Evolutionary conservation across 176 grass and related monocot species (phyloP).

Genomic region (Hordeum vulgare): DNA sequence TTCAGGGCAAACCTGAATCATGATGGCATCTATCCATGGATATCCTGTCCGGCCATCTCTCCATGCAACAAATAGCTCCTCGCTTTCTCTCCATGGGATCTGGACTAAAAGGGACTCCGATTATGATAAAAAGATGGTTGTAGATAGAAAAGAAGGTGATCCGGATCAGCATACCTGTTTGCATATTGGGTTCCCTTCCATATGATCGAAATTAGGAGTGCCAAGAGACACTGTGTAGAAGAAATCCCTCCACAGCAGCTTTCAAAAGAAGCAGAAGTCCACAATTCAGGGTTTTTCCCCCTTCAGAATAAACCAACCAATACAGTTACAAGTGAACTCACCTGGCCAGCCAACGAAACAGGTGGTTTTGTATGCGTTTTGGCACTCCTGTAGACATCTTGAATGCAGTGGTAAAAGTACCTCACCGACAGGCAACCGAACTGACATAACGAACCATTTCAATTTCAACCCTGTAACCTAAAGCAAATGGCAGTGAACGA

Average conservation of each 20-base stretch:
- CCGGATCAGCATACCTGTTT: slow-evolving; percentile 44
- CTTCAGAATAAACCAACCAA: not conserved
- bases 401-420: slow-evolving; percentile 83
- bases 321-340: not conserved
- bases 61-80: slow-evolving; percentile 71
- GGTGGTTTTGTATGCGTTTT: slow-evolving; percentile 79
- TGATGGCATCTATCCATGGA: slow-evolving; percentile 97
- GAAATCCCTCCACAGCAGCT: slow-evolving; percentile 27
- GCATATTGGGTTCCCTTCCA: slow-evolving; percentile 86
- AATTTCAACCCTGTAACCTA: not conserved
- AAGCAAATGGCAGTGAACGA: not conserved
- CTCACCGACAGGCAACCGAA: slow-evolving; percentile 88
- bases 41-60: slow-evolving; percentile 79
- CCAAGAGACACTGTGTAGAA: slow-evolving; percentile 86
- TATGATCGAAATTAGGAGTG: slow-evolving; percentile 76
- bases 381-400: slow-evolving; percentile 52
- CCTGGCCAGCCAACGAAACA: slow-evolving; percentile 54
- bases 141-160: not conserved
- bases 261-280: slow-evolving; percentile 2
- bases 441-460: slow-evolving; percentile 24
- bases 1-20: slow-evolving; percentile 69
- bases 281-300: not conserved
- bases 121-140: not conserved
- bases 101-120: slow-evolving; percentile 7
- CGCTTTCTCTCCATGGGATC: slow-evolving; percentile 80